Evolutionary conservation across 495 filamentous ascomycete species (phyloP).

Genomic region (Daldinia concentrica): DNA sequence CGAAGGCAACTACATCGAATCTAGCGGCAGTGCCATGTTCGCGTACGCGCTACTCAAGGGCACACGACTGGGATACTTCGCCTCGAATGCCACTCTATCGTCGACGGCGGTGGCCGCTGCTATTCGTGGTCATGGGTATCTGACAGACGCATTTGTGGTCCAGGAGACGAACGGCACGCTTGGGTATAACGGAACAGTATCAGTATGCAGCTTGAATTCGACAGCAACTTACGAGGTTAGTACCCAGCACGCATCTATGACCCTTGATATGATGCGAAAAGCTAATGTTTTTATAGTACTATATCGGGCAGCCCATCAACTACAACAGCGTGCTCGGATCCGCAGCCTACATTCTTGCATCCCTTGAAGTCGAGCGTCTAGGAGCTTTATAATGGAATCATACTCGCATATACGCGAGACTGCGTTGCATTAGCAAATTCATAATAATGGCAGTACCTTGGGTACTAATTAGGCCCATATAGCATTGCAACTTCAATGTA

Average conservation of each 20-base stretch:
- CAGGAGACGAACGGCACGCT: constrained; percentile 52
- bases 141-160: constrained; percentile 56
- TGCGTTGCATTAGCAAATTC: neutral
- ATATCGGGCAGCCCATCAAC: constrained; percentile 51
- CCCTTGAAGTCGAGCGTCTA: constrained; percentile 52
- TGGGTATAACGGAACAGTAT: constrained; percentile 56
- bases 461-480: neutral
- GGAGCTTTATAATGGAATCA: neutral
- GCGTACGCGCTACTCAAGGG: constrained; percentile 66
- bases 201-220: constrained; percentile 60
- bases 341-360: constrained; percentile 55
- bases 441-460: too few relatives aligned
- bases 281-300: constrained; percentile 49
- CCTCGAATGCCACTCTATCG: constrained; percentile 19
- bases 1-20: constrained; percentile 69
- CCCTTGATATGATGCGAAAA: constrained; percentile 3
- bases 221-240: constrained; percentile 57
- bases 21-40: constrained; percentile 68
- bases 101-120: constrained; percentile 42
- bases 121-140: constrained; percentile 50
- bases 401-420: neutral
- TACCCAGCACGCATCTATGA: neutral
- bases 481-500: neutral
- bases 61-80: constrained; percentile 56
- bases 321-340: constrained; percentile 58